Base-by-base conservation (phyloP, 306 rosid genomes). In the Gastrolobium villosum region DNA sequence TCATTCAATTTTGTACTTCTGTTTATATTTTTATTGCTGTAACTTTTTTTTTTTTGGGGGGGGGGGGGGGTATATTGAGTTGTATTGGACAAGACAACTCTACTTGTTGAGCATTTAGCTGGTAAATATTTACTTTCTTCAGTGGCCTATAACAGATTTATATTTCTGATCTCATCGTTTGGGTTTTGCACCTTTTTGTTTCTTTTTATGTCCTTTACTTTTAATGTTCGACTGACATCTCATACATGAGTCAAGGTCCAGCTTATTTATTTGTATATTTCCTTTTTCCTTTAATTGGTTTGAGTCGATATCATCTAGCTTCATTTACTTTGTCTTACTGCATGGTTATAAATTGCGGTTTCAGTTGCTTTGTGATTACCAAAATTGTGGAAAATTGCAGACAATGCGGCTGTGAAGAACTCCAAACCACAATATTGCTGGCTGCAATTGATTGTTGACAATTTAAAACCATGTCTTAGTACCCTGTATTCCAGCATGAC, bases 311-410 rank as follows among this genome's bases (percentile, higher is more conserved):
- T 39, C 15, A 64, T 5, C 37, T 65, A 10, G 48, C 45, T 31
- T 40, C 57, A 31, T 40, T 3, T 46, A 43, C 75, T 54, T 66
- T 67, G 56, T 78, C n/a, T n/a, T n/a, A n/a, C n/a, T n/a, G n/a
- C n/a, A n/a, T n/a, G n/a, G n/a, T n/a, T n/a, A n/a, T n/a, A n/a
- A n/a, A n/a, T n/a, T n/a, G n/a, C n/a, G n/a, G n/a, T n/a, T n/a
- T n/a, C n/a, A n/a, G n/a, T n/a, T n/a, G n/a, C n/a, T n/a, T n/a
- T n/a, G n/a, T n/a, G n/a, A n/a, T n/a, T n/a, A n/a, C n/a, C n/a
- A n/a, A n/a, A n/a, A n/a, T n/a, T n/a, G n/a, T n/a, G n/a, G n/a
- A n/a, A n/a, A n/a, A n/a, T n/a, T n/a, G n/a, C n/a, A n/a, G n/a
- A n/a, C n/a, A n/a, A n/a, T n/a, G n/a, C n/a, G n/a, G n/a, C n/a